Evolutionary conservation across 345 rosid species (phyloP).

Genomic region (Psidium guajava): DNA sequence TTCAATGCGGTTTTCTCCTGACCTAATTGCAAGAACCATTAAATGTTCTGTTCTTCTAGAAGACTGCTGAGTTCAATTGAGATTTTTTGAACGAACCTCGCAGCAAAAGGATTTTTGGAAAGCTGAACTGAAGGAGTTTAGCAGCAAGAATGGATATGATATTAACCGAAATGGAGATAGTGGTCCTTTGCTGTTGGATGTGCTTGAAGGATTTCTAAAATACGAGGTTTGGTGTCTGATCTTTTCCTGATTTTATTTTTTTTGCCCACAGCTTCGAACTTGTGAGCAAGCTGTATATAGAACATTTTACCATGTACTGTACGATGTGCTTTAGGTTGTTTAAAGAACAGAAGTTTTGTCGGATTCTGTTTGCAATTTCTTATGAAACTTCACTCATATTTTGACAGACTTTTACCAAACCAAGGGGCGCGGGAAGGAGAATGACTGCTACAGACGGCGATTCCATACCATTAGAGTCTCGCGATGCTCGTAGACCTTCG

Average conservation of each 20-base stretch:
- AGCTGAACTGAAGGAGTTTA: slow-evolving; percentile 73
- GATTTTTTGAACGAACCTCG: slow-evolving; percentile 1
- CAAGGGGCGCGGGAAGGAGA: slow-evolving; percentile 59
- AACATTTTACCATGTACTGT: background rate
- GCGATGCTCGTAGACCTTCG: slow-evolving; percentile 53
- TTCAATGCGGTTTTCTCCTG: background rate
- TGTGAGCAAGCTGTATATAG: background rate
- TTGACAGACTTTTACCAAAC: slow-evolving; percentile 54
- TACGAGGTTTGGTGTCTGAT: slow-evolving; percentile 41
- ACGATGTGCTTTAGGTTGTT: background rate
- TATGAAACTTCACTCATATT: background rate
- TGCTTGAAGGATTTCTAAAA: slow-evolving; percentile 89
- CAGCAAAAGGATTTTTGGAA: slow-evolving; percentile 94
- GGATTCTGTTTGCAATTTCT: background rate
- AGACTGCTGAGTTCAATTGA: background rate
- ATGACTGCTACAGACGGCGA: slow-evolving; percentile 34
- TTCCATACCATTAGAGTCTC: slow-evolving; percentile 45
- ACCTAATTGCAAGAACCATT: background rate
- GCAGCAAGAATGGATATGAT: slow-evolving; percentile 71
- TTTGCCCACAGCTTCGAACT: background rate
- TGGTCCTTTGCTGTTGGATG: slow-evolving; percentile 75
- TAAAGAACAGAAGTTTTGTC: background rate
- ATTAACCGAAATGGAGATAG: slow-evolving; percentile 79
- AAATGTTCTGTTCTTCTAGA: background rate
- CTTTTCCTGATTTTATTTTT: background rate